A percentile compares a stretch with the other conserved stretches of the same genome.
These are phyloP conservation scores for Sindora glabra DNA, from an alignment of 306 rosid species.

Conservation along the genomic window DNA sequence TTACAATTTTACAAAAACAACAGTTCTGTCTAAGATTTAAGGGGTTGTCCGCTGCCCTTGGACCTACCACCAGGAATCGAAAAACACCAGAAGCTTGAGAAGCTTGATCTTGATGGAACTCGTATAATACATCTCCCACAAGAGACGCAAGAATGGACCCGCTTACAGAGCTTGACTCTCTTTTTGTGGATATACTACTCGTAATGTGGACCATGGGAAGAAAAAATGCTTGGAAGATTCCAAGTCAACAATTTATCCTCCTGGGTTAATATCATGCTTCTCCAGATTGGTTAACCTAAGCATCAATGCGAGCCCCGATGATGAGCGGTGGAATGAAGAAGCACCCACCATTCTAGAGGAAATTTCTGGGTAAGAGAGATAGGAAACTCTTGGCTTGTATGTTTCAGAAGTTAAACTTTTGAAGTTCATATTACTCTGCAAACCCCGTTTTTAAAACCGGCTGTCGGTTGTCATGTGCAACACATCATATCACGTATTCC, in stretches of 20 bases:
- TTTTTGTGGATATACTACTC: slow-evolving; percentile 4
- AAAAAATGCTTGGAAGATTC: neutral
- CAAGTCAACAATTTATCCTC: neutral
- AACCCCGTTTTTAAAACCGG: neutral
- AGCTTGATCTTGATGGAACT: slow-evolving; percentile 15
- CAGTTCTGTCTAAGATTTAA: neutral
- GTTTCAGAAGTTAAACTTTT: neutral
- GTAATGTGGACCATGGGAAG: too few relatives aligned
- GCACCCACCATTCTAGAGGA: neutral
- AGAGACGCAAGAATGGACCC: neutral
- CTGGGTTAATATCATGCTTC: neutral
- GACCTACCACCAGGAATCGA: neutral
- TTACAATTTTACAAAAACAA: too few relatives aligned
- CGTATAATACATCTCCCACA: slow-evolving; percentile 1
- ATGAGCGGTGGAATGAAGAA: slow-evolving; percentile 6
- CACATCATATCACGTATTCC: neutral
- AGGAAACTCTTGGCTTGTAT: neutral
- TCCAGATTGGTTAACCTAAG: neutral
- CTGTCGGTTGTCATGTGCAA: neutral
- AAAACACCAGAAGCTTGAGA: slow-evolving; percentile 6
- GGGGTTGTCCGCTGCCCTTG: slow-evolving; percentile 9
- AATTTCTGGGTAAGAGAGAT: neutral
- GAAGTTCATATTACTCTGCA: neutral
- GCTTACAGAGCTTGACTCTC: neutral
- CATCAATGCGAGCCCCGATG: slow-evolving; percentile 14